Conservation (phyloP, 257 asterid species). For the Solanum infundibuliforme region DNA sequence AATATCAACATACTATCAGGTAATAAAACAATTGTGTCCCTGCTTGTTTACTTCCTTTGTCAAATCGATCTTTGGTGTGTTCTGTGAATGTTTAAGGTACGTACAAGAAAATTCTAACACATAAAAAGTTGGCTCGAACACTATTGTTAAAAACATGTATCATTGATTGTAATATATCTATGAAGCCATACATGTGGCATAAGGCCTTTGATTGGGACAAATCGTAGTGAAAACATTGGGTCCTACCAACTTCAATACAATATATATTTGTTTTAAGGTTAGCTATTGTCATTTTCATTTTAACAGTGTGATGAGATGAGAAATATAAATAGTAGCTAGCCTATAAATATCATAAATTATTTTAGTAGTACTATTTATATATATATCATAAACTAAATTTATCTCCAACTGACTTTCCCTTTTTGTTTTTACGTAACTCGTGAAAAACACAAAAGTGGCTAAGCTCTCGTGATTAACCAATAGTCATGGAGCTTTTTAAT, state of each 20-base stretch:
- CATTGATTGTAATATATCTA: not conserved
- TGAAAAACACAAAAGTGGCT: not conserved
- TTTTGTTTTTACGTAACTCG: not conserved
- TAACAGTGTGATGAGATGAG: not conserved
- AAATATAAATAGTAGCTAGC: not conserved
- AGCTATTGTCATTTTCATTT: not conserved
- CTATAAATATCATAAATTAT: not conserved
- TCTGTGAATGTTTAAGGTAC: not conserved
- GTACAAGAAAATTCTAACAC: not conserved
- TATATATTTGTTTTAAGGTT: not conserved
- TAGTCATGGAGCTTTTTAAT: not conserved
- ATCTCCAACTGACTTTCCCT: not conserved
- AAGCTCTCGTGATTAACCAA: not conserved
- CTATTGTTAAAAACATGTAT: not conserved
- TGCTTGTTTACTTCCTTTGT: not conserved
- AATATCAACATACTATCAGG: not conserved
- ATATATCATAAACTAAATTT: not conserved
- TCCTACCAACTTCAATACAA: not conserved
- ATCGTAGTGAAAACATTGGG: not conserved
- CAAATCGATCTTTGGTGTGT: not conserved
- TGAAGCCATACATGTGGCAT: not conserved
- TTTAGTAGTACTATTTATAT: not conserved
- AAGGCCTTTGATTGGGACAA: not conserved
- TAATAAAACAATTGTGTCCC: not conserved
- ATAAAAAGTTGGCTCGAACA: not conserved